Evolutionary conservation across 2,329 filamentous ascomycete genomes (phyloP), one percentile per base, ranked within the genome.

Genomic region (Didymella keratinophila): DNA sequence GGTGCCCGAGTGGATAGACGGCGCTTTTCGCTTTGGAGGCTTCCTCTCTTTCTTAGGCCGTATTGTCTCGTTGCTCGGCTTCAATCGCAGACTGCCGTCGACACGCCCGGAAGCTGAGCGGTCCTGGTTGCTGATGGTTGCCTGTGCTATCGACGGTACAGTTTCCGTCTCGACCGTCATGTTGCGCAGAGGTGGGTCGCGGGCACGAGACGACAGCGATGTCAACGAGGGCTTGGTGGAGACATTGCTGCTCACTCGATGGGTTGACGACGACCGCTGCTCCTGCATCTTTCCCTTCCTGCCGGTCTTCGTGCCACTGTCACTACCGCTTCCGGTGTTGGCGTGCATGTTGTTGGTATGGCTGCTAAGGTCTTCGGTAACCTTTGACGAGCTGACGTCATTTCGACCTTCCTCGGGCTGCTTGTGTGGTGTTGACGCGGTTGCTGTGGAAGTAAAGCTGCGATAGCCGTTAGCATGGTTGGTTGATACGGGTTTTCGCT

Each of bases 101-200:
- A 86, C 86, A 18, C 85, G 83, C 20, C 87, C 87, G n/a, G 84
- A 78, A 16, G 71, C 79, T 21, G 81, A 79, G 60, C 86, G 80
- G 60, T 89, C 87, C 43, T 82, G 81, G 34, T 81, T 77, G 25
- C 86, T 86, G 32, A 89, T 88, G 27, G 97, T 82, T 10, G 89
- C 87, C 71, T 96, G 93, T 11, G 93, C 92, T 53, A 97, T 90
- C 3, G 93, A 96, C 42, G 87, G 90, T 36, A 99, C 95, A 0
- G 93, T 96, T 78, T 99, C 95, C 0, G 95, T 97, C 80, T 99
- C 95, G 14, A 98, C 94, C 10, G 92, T 98, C 93, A 99, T 97
- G 69, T 92, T 95, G 72, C 90, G 88, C 56, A 89, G 85, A 34
- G 91, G 89, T n/a, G 87, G 88, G 73, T 96, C 91, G 50, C 61